Base-by-base conservation (phyloP, 192 early-diverging fungal species). In the Coemansia sp. region DNA sequence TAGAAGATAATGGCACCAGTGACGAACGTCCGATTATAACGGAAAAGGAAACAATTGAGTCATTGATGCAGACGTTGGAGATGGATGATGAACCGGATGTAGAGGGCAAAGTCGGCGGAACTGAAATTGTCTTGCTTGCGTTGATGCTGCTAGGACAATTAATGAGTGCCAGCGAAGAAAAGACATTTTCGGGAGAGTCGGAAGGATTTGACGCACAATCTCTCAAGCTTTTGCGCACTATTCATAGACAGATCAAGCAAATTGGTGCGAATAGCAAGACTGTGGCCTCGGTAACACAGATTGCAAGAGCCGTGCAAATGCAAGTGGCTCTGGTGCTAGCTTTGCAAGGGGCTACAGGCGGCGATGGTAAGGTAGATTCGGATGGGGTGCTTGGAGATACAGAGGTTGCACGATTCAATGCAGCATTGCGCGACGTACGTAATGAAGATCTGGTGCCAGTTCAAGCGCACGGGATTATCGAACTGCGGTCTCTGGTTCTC, bases 381-480 rank as follows among this genome's bases (percentile, higher is more conserved):
- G 12, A 60, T 65, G 63, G 45, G 60, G 46, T 54, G 69, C 56
- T 61, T 26, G 26, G 26, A 26, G 71, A 77, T 51, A 76, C 60
- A 21, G 88, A 82, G 15, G 69, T 84, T 61, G 72, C 84, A 62
- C 85, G 86, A 40, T 93, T 94, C 66, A 84, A 78, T 15, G 84
- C 89, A 42, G 93, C 94, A 0, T 73, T 98, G 80, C 87, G 90
- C 19, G 92, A 93, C 15, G 74, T 95, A 0, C 81, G 84, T 40
- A 90, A 92, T 69, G 51, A 26, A 26, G 87, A 89, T 10, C 73
- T 97, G 21, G 75, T 97, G 32, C 96, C 96, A 0, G 88, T 98
- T 5, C 85, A 90, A 36, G 96, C 95, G 5, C 91, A 95, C 42
- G 96, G 96, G 6, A 88, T 97, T 61, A 86, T 86, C 8, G 86